A percentile compares a stretch with the other conserved stretches of the same genome.
phyloP scores from a whole-genome alignment of 2,329 filamentous ascomycete species.

The Xylariaceae sp. region DNA sequence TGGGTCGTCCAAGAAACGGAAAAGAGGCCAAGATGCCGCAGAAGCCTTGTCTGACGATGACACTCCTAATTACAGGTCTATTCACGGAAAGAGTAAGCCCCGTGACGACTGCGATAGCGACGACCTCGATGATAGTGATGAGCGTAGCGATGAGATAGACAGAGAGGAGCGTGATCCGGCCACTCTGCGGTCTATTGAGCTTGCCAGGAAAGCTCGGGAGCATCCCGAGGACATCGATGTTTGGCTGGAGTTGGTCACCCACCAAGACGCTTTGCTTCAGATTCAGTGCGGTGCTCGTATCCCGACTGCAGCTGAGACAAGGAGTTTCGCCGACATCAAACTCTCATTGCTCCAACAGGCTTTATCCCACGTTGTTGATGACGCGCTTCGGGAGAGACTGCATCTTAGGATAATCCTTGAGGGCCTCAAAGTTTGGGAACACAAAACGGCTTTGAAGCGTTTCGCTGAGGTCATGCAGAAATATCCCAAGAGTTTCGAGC shows the following conservation, averaged over 20 bases:
- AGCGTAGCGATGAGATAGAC: conserved; percentile 32
- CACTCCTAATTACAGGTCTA: conserved; percentile 59
- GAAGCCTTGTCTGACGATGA: conserved; percentile 44
- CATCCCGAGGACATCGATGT: conserved; percentile 62
- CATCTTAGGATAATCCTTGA: conserved; percentile 69
- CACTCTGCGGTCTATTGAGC: conserved; percentile 53
- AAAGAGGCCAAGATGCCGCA: conserved; percentile 26
- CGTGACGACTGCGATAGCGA: conserved; percentile 46
- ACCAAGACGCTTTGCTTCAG: conserved; percentile 67
- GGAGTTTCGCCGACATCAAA: conserved; percentile 73
- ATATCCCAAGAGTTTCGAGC: conserved; percentile 51
- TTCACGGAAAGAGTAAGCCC: conserved; percentile 58
- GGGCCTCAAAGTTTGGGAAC: conserved; percentile 70
- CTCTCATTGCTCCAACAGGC: conserved; percentile 77
- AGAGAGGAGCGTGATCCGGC: conserved; percentile 41
- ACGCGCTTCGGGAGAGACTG: conserved; percentile 54
- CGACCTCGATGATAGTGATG: conserved; percentile 45
- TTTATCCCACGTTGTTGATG: conserved; percentile 49
- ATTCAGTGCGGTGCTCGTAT: conserved; percentile 42
- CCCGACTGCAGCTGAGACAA: conserved; percentile 57
- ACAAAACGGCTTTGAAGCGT: conserved; percentile 53
- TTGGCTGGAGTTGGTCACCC: conserved; percentile 75
- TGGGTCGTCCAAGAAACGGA: conserved; percentile 39
- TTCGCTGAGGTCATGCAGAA: conserved; percentile 62
- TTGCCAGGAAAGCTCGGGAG: conserved; percentile 62